These are phyloP conservation scores for Combretum micranthum DNA, from an alignment of 345 rosid genomes.

Conservation along the genomic window DNA sequence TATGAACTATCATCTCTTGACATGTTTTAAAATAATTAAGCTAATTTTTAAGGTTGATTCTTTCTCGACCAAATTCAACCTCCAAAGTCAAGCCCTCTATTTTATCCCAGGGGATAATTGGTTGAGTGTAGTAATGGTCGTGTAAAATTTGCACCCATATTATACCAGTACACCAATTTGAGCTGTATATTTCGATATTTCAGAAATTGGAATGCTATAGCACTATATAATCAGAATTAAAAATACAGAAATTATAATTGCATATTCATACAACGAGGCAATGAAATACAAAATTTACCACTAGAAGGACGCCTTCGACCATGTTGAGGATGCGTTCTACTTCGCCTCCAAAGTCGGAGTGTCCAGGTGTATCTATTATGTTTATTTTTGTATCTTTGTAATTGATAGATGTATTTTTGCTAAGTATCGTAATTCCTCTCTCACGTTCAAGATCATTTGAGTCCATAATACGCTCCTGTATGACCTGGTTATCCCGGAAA, in stretches of 20 bases:
- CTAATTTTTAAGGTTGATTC: no score
- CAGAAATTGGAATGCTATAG: no score
- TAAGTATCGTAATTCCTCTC: conserved; percentile 92
- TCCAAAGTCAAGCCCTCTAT: no score
- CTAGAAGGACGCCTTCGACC: conserved; percentile 98
- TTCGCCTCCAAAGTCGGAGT: conserved; percentile 99
- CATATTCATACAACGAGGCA: conserved; percentile 6
- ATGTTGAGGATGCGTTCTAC: conserved; percentile 97
- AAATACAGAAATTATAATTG: not conserved
- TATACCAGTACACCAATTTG: no score
- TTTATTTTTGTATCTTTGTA: conserved; percentile 83
- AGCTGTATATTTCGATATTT: no score
- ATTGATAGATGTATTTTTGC: conserved; percentile 92
- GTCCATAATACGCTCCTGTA: conserved; percentile 96
- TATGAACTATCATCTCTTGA: no score
- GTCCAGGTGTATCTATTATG: conserved; percentile 97
- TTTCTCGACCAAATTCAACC: no score
- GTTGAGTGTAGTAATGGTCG: no score
- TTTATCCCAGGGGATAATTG: no score
- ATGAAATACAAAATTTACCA: conserved; percentile 43
- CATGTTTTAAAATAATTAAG: no score
- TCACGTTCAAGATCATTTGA: conserved; percentile 95
- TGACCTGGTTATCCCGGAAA: conserved; percentile 85
- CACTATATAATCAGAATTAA: not conserved
- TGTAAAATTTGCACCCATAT: no score